Evolutionary conservation across 2,329 filamentous ascomycete species (phyloP), one percentile per base, ranked within the genome.

Genomic region (Xylariaceae sp.): DNA sequence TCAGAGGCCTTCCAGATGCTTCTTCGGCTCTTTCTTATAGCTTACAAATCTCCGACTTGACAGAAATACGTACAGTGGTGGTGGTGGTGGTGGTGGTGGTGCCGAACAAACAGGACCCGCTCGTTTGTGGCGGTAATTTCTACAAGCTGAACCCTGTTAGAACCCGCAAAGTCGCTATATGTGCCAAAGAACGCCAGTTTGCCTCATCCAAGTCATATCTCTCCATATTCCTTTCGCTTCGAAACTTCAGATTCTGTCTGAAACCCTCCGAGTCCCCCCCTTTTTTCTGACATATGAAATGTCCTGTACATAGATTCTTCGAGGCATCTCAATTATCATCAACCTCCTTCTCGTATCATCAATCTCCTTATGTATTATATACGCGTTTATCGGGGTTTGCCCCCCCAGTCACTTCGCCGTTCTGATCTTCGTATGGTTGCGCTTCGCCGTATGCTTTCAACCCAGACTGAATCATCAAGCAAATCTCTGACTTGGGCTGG

Each of bases 381-480:
- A 49, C 9, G 40, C 20, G 10, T 21, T 67, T 40, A 67, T 44
- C 49, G 54, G 48, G 64, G 56, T 14, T 60, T 59, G 54, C 50
- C 65, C 65, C 51, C 65, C 65, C 67, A 67, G 50, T 71, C 62
- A 2, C 74, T 71, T 40, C 69, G 70, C 48, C 70, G 67, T 20
- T 76, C 71, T 14, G 77, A 76, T 62, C 75, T 77, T 49, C 77
- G 76, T 50, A 82, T 82, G 50, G 92, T 96, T 65, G 95, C 91
- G 75, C 91, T 96, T 60, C 91, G 83, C 61, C 92, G 82, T 62
- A 97, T 92, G 78, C 90, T 96, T 75, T 96, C 91, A 49, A 93
- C 90, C 93, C 93, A 98, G 16, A 90, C 88, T 18, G 91, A 95
- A 68, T 93, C 90, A 67, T 95, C 91, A 52, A 98, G 81, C 70